phyloP scores from a whole-genome alignment of 2,329 filamentous ascomycete genomes.

The Geosmithia morbida region DNA sequence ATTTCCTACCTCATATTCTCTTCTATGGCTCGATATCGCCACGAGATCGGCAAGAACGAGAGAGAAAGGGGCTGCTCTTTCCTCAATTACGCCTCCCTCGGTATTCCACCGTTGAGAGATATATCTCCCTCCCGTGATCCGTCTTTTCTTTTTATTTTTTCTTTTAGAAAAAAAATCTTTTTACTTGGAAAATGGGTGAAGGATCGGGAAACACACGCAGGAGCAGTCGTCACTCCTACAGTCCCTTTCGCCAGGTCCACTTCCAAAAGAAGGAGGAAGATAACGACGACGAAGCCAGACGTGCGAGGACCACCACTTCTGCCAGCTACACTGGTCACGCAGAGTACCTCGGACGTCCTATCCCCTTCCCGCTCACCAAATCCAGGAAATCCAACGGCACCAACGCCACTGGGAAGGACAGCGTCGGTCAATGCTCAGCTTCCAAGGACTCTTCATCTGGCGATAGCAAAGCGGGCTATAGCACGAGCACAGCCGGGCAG shows the following conservation, averaged over 20 bases:
- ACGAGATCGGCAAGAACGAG: too few species aligned
- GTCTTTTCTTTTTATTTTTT: too few species aligned
- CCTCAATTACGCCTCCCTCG: too few species aligned
- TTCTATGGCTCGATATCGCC: too few species aligned
- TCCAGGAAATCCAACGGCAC: background rate
- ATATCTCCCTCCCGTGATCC: background rate
- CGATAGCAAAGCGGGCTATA: too few species aligned
- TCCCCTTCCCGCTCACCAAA: background rate
- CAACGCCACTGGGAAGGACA: background rate
- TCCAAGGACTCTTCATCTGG: too few species aligned
- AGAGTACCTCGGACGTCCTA: background rate
- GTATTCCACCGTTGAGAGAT: background rate
- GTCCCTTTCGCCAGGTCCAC: slow-evolving; percentile 2
- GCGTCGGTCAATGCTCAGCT: too few species aligned
- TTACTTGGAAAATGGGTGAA: slow-evolving; percentile 1
- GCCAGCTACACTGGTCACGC: background rate
- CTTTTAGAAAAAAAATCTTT: too few species aligned
- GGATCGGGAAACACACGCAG: too few species aligned
- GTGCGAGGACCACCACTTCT: background rate
- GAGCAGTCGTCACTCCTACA: background rate
- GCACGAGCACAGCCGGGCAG: too few species aligned
- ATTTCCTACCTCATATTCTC: too few species aligned
- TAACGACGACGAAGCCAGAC: background rate
- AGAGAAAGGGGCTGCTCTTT: too few species aligned
- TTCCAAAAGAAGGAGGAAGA: slow-evolving; percentile 1